Evolutionary conservation across 163 green algal species (phyloP), one percentile per base, ranked within the genome.

Genomic region (Volvox carteri): DNA sequence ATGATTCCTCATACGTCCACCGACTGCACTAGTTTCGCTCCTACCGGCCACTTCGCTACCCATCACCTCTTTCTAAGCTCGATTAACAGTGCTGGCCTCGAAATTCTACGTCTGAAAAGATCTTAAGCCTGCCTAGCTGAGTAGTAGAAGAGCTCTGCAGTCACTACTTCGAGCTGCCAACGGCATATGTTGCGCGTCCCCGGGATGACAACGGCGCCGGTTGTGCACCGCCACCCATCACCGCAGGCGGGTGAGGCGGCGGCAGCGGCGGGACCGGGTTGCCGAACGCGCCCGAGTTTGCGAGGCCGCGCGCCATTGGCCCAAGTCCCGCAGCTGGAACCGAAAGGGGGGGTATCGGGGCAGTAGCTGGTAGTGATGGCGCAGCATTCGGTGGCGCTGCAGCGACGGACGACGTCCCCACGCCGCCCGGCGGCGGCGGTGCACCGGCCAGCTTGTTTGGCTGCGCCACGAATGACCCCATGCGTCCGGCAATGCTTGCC

Each of bases 381-480:
- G 35, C 70, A 30, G 23, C 70, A 39, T 21, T 78, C 28, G 39
- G 39, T 8, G 70, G 70, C 5, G 70, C 56, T 33, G 37, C 70
- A 12, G 70, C 70, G 5, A 21, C 70, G 4, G 70, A 78, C 33
- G 70, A 14, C 12, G 16, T 54, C 39, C 70, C 70, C 25, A 16
- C 70, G 7, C 37, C 39, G 37, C 16, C 0, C 21, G 19, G 37
- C 23, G 19, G 37, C 18, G 37, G 21, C 18, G 42, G 14, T 35
- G 70, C 39, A 5, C 37, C 70, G 19, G 8, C 21, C 25, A 39
- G 39, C 70, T 52, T 52, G 7, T 39, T 39, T 2, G 33, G 37
- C 37, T 78, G 70, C 39, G 39, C 70, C 70, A 78, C 56, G 72
- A 89, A 78, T 19, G 84, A 84, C 3, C 72, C 42, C 3, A 89